Evolutionary conservation across 257 asterid species (phyloP).

Genomic region (Forsythia viridissima): DNA sequence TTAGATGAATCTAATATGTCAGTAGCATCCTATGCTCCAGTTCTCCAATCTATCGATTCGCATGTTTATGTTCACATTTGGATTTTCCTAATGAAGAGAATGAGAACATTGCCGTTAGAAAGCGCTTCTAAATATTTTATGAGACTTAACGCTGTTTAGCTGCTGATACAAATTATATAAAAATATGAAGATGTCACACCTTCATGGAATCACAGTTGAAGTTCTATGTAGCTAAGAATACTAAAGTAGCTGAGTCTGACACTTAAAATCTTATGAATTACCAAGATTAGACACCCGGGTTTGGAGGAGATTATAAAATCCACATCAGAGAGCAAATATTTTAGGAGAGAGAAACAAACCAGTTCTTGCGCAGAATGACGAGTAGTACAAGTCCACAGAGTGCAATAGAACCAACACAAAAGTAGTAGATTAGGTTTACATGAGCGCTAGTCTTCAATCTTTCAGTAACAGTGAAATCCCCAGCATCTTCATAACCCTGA

Average conservation of each 20-base stretch:
- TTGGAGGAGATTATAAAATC: neutral
- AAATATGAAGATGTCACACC: neutral
- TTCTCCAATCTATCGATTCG: no score
- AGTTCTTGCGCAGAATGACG: slow-evolving; percentile 47
- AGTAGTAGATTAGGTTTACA: slow-evolving; percentile 64
- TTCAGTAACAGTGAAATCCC: slow-evolving; percentile 70
- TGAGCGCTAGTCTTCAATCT: slow-evolving; percentile 73
- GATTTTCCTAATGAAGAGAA: neutral
- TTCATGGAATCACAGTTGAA: neutral
- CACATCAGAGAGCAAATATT: neutral
- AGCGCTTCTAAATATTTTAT: neutral
- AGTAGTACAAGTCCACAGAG: slow-evolving; percentile 59
- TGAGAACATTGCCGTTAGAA: neutral
- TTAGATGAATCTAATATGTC: neutral
- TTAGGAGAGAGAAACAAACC: slow-evolving; percentile 47
- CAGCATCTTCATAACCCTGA: slow-evolving; percentile 93
- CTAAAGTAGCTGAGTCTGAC: neutral
- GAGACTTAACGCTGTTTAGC: neutral
- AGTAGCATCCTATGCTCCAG: neutral
- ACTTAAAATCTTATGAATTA: neutral
- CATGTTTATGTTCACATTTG: no score
- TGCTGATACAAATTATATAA: neutral
- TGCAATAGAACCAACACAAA: slow-evolving; percentile 56
- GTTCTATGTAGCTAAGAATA: neutral
- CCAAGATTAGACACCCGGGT: neutral